phyloP scores from a whole-genome alignment of 108 stramenopile genomes.

The Aurantiochytrium sp. region DNA sequence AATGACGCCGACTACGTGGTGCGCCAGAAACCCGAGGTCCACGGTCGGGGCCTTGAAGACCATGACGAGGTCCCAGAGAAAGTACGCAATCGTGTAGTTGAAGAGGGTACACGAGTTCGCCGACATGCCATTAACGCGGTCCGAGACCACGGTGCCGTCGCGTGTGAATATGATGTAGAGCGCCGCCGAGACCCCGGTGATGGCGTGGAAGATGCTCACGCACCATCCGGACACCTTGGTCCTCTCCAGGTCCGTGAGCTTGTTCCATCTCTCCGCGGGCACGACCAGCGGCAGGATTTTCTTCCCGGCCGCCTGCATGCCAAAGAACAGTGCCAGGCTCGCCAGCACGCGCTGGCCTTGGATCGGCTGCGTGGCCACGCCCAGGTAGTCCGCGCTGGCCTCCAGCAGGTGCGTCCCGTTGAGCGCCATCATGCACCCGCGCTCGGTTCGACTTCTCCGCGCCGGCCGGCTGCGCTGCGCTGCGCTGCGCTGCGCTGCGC shows the following conservation, averaged over 20 bases:
- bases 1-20: neutral
- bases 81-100: neutral
- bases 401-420: neutral
- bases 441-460: too few relatives aligned
- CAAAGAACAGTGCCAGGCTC: neutral
- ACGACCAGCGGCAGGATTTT: neutral
- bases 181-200: neutral
- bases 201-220: constrained; percentile 17
- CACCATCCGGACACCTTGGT: neutral
- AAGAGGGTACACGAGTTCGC: neutral
- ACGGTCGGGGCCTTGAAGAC: neutral
- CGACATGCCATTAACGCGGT: neutral
- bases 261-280: neutral
- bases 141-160: neutral
- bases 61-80: constrained; percentile 12
- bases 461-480: too few relatives aligned
- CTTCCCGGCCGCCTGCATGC: neutral
- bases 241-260: neutral
- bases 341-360: neutral
- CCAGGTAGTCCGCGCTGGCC: neutral
- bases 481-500: too few relatives aligned
- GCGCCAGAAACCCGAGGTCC: neutral
- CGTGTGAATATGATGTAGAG: neutral
- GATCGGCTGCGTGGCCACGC: neutral
- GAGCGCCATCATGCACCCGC: neutral